phyloP scores from a whole-genome alignment of 768 basidiomycete genomes.

The Boletus subparvulus region DNA sequence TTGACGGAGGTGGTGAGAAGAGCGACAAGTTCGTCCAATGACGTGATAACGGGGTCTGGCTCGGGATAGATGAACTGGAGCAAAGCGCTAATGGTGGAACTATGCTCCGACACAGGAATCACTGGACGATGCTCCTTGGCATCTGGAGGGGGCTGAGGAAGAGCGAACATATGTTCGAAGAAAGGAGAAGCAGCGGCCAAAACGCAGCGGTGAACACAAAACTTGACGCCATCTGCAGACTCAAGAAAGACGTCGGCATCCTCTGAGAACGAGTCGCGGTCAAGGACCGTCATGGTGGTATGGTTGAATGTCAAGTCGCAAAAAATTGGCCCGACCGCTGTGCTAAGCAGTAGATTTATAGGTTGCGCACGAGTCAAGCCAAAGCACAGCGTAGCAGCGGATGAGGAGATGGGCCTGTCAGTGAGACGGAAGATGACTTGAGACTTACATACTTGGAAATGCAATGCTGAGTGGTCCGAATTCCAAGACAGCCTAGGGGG shows the following conservation, averaged over 20 bases:
- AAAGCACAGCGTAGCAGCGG: not conserved
- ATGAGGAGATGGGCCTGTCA: not conserved
- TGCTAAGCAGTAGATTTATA: conserved; percentile 20
- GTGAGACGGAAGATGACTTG: not conserved
- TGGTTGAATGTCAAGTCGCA: not conserved
- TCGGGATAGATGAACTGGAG: conserved; percentile 64
- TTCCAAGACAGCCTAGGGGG: conserved; percentile 11
- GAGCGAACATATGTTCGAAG: conserved; percentile 65
- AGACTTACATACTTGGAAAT: conserved; percentile 23
- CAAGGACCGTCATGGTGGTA: conserved; percentile 27
- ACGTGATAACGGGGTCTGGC: conserved; percentile 49
- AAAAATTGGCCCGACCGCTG: not conserved
- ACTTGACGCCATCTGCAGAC: conserved; percentile 45
- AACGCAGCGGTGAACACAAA: conserved; percentile 61
- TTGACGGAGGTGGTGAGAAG: conserved; percentile 58
- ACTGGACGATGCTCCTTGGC: conserved; percentile 36
- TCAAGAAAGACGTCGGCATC: conserved; percentile 57
- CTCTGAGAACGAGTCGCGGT: conserved; percentile 41
- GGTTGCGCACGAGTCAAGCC: conserved; percentile 8
- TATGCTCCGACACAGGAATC: conserved; percentile 56
- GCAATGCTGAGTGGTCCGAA: conserved; percentile 6
- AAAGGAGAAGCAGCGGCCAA: conserved; percentile 65
- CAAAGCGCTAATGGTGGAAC: conserved; percentile 44
- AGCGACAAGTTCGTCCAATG: conserved; percentile 53
- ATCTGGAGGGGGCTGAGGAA: conserved; percentile 50